Percentiles rank a stretch among this genome's conserved stretches.
Evolutionary conservation across 306 rosid species (phyloP).

Genomic region (Mimosa pudica): DNA sequence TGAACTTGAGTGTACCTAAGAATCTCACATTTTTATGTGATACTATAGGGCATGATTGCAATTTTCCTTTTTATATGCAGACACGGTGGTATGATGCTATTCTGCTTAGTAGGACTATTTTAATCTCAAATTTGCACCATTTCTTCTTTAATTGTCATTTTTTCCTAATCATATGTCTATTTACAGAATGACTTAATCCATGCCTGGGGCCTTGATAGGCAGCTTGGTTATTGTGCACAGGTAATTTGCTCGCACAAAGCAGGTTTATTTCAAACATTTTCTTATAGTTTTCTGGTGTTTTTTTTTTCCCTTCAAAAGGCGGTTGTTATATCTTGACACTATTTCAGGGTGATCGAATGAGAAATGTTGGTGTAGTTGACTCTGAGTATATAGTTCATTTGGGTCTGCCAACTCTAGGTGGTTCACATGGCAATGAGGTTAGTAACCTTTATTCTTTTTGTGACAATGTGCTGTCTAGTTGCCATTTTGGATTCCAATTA

Average conservation of each 20-base stretch:
- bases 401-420: constrained; percentile 91
- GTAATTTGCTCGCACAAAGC: constrained; percentile 44
- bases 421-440: constrained; percentile 58
- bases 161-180: constrained; percentile 33
- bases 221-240: constrained; percentile 94
- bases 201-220: constrained; percentile 91
- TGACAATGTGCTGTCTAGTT: constrained; percentile 2
- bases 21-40: no score
- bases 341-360: constrained; percentile 75
- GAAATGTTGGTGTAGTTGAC: constrained; percentile 84
- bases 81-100: not conserved
- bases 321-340: constrained; percentile 32
- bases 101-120: not conserved
- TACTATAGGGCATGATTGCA: no score
- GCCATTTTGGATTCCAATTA: not conserved
- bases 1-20: no score
- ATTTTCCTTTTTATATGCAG: no score
- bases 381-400: constrained; percentile 79
- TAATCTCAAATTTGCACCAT: constrained; percentile 9
- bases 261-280: constrained; percentile 12
- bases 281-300: not conserved
- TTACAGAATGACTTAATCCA: constrained; percentile 94
- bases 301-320: not conserved
- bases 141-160: constrained; percentile 24
- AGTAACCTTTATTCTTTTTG: constrained; percentile 33